Percentiles rank a stretch among this genome's conserved stretches.
Conservation (phyloP, 2,329 filamentous ascomycete species). For the Ascochyta fabae region DNA sequence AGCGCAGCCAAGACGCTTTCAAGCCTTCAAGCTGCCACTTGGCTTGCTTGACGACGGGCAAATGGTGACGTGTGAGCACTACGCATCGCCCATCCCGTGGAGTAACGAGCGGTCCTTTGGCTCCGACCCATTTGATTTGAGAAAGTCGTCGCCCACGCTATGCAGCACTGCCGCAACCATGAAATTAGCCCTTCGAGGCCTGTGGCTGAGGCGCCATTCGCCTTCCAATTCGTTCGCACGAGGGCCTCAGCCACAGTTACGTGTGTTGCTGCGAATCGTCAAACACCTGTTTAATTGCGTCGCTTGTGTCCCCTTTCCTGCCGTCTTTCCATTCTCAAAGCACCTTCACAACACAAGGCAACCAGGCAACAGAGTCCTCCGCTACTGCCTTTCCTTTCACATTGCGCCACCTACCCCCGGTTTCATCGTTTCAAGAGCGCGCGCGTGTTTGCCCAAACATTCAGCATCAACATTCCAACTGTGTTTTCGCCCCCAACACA, state of each 20-base stretch:
- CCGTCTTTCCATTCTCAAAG: slow-evolving; percentile 3
- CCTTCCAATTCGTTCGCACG: slow-evolving; percentile 13
- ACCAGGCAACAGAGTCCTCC: slow-evolving; percentile 9
- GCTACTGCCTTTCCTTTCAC: not conserved
- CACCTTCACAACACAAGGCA: slow-evolving; percentile 5
- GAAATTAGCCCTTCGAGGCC: slow-evolving; percentile 2
- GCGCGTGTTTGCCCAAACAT: slow-evolving; percentile 20
- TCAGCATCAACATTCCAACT: slow-evolving; percentile 10
- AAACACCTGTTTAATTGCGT: slow-evolving; percentile 19
- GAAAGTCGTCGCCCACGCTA: slow-evolving; percentile 5
- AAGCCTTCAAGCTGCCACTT: slow-evolving; percentile 25
- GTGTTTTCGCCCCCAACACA: slow-evolving; percentile 20
- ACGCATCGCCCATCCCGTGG: slow-evolving; percentile 9
- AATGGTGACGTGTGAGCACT: slow-evolving; percentile 30
- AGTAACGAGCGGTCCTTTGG: not conserved
- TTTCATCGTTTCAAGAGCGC: slow-evolving; percentile 14
- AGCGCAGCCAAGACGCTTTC: slow-evolving; percentile 14
- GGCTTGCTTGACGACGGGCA: slow-evolving; percentile 24
- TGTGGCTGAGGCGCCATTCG: slow-evolving; percentile 9
- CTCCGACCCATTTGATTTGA: slow-evolving; percentile 16
- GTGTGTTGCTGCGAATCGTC: slow-evolving; percentile 2
- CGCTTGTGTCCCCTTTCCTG: slow-evolving; percentile 17
- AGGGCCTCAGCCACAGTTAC: slow-evolving; percentile 14
- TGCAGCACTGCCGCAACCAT: slow-evolving; percentile 8
- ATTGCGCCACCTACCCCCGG: slow-evolving; percentile 12